Evolutionary conservation across 1,284 basidiomycete species (phyloP).

Genomic region (Mycosarcoma mackinlayi): DNA sequence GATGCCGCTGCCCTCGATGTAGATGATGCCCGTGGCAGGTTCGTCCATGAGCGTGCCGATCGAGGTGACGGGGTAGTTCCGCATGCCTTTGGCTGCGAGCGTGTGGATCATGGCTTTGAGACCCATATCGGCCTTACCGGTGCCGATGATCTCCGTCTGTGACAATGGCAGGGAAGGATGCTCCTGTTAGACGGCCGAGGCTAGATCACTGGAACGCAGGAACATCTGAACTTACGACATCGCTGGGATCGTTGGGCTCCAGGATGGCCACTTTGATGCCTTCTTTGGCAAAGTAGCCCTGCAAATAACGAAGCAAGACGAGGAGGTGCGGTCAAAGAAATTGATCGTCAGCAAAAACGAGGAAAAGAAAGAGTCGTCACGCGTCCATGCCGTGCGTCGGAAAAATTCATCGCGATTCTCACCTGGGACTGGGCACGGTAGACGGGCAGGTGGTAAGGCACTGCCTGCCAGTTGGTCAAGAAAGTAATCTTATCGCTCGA

Average conservation of each 20-base stretch:
- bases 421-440: conserved; percentile 68
- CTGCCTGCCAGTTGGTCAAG: conserved; percentile 64
- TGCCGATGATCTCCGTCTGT: conserved; percentile 67
- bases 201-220: neutral
- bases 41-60: conserved; percentile 69
- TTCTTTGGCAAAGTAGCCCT: conserved; percentile 62
- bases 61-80: conserved; percentile 68
- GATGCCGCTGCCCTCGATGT: conserved; percentile 68
- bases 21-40: conserved; percentile 70
- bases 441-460: conserved; percentile 69
- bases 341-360: conserved; percentile 2
- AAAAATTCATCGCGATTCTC: neutral
- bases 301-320: neutral
- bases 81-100: conserved; percentile 67
- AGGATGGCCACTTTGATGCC: conserved; percentile 69
- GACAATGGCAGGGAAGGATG: neutral
- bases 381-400: conserved; percentile 5
- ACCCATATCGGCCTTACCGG: conserved; percentile 68
- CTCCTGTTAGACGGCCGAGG: neutral
- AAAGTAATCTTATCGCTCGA: conserved; percentile 58
- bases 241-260: conserved; percentile 66
- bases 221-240: conserved; percentile 43
- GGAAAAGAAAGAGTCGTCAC: conserved; percentile 17
- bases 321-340: neutral
- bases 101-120: conserved; percentile 69